Evolutionary conservation across 2,329 filamentous ascomycete genomes (phyloP).

Genomic region (Rosellinia necatrix): DNA sequence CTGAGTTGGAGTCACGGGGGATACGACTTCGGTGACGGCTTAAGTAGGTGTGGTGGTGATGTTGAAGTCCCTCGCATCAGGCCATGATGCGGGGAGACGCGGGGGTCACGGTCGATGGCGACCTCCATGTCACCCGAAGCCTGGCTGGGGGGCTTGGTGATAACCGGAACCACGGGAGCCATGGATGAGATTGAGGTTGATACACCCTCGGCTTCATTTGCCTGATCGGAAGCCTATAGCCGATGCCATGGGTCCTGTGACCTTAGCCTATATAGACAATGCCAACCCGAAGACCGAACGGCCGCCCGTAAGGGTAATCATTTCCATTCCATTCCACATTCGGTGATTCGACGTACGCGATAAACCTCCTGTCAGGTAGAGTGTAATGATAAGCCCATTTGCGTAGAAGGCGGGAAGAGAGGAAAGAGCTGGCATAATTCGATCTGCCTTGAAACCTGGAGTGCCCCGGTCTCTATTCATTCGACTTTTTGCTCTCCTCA

Average conservation of each 20-base stretch:
- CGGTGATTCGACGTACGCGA: neutral
- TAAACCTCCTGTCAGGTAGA: neutral
- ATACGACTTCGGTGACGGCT: neutral
- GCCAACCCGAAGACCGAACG: too few relatives aligned
- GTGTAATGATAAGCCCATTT: neutral
- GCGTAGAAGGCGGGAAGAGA: neutral
- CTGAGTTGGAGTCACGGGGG: neutral
- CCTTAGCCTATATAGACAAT: conserved; percentile 24
- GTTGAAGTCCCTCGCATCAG: neutral
- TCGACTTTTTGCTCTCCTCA: too few relatives aligned
- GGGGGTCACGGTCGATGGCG: conserved; percentile 14
- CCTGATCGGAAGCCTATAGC: conserved; percentile 2
- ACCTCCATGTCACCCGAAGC: conserved; percentile 5
- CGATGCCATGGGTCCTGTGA: conserved; percentile 15
- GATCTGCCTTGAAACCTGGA: neutral
- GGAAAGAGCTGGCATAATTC: neutral
- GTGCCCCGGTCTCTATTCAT: neutral
- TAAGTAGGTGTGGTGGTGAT: conserved; percentile 13
- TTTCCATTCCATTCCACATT: neutral
- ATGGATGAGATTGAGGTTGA: neutral
- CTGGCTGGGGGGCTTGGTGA: neutral
- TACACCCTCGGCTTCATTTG: conserved; percentile 8
- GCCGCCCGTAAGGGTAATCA: too few relatives aligned
- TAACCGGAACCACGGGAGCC: neutral
- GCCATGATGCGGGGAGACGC: conserved; percentile 17